Evolutionary conservation across 768 basidiomycete species (phyloP).

Genomic region (Pulveroboletus sp.): DNA sequence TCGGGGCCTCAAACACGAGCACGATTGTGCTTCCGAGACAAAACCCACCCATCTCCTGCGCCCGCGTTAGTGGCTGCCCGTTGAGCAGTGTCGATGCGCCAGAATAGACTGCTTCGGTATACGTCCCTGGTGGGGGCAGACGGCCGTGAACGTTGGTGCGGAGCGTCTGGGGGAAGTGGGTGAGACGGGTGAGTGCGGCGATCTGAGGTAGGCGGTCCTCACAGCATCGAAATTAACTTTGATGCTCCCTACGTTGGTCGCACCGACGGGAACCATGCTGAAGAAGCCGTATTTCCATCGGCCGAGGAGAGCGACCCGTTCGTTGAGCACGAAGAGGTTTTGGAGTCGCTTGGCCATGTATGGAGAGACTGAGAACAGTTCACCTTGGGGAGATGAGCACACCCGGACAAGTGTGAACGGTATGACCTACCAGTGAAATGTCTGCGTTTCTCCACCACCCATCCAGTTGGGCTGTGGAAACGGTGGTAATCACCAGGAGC

Average conservation of each 20-base stretch:
- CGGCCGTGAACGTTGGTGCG: conserved; percentile 83
- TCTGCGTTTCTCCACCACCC: conserved; percentile 94
- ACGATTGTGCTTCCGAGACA: conserved; percentile 94
- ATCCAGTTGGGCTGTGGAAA: conserved; percentile 92
- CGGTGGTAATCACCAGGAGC: conserved; percentile 98
- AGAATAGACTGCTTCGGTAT: conserved; percentile 88
- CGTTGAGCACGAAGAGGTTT: conserved; percentile 96
- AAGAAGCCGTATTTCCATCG: conserved; percentile 96
- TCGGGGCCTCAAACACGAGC: conserved; percentile 92
- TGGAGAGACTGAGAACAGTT: conserved; percentile 94
- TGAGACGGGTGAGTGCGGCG: conserved; percentile 2
- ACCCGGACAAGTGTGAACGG: background rate
- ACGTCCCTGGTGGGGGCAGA: conserved; percentile 76
- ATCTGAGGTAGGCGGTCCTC: conserved; percentile 2
- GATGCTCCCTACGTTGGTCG: conserved; percentile 97
- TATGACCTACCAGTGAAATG: conserved; percentile 81
- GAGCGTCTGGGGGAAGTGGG: conserved; percentile 52
- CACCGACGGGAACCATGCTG: conserved; percentile 95
- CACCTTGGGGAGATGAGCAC: conserved; percentile 45
- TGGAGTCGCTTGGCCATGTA: conserved; percentile 90
- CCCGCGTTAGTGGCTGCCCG: conserved; percentile 83
- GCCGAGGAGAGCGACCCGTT: conserved; percentile 92
- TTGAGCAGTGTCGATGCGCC: conserved; percentile 76
- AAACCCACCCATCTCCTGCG: conserved; percentile 98
- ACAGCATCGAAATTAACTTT: conserved; percentile 93